Conservation (phyloP, 179 eudicot species). For the Amaranthus tricolor region DNA sequence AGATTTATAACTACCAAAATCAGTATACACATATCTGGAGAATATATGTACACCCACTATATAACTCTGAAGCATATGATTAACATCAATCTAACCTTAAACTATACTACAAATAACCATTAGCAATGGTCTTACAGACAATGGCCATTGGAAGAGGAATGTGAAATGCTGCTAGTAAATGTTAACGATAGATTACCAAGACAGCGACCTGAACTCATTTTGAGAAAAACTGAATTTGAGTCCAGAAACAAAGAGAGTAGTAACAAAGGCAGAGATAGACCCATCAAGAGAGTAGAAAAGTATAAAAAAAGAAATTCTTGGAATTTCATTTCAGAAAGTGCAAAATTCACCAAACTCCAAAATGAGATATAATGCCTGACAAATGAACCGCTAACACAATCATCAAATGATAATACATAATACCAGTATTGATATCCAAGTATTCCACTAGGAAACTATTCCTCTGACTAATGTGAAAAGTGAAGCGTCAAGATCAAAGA, state of each 20-base stretch:
- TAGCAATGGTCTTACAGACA: not conserved
- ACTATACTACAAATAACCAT: not conserved
- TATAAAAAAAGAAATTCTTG: not conserved
- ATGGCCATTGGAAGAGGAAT: not conserved
- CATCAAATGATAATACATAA: not conserved
- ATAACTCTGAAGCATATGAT: not conserved
- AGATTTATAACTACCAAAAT: not conserved
- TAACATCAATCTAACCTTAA: not conserved
- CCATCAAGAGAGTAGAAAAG: not conserved
- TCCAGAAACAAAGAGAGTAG: not conserved
- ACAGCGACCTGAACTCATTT: not conserved
- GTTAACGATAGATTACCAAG: not conserved
- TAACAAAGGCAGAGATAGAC: not conserved
- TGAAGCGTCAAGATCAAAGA: not conserved
- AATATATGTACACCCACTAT: not conserved
- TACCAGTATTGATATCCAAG: not conserved
- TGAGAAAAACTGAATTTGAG: not conserved
- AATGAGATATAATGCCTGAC: not conserved
- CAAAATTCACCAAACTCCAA: not conserved
- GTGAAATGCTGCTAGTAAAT: not conserved
- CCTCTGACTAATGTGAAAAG: not conserved
- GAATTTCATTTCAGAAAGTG: not conserved
- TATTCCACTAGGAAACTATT: not conserved
- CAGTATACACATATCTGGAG: not conserved
- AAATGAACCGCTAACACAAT: not conserved